Base-by-base conservation (phyloP, 2,329 filamentous ascomycete genomes). In the Fusarium chlamydosporum region DNA sequence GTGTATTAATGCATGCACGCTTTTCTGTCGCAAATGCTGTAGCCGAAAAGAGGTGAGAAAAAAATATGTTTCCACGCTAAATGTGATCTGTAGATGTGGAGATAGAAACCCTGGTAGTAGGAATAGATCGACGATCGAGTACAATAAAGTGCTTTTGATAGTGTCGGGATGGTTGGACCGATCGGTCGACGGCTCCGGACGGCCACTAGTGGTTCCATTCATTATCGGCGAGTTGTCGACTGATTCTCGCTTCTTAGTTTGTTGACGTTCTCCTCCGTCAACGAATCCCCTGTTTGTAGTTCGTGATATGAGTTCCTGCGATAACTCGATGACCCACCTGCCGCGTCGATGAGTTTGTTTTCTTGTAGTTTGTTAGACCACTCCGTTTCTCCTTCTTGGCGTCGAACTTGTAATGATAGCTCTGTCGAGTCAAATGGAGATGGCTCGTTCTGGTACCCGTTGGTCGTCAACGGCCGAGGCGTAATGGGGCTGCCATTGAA, bases 231-330 rank as follows among this genome's bases (percentile, higher is more conserved):
- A 50, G 63, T 47, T 31, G 61, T 65, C 37, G 64, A 65, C 45
- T 70, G 65, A 45, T 74, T 79, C 56, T 82, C 79, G 58, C 76
- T 77, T 58, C 80, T 79, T 43, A 87, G 70, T 63, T 78, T 84
- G 35, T 82, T 84, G 46, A 88, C 77, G 67, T 88, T 88, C 71
- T 85, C 85, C 65, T 85, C 82, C 2, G 85, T 88, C 64, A 88
- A 70, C 7, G 81, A 81, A 56, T 86, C 82, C 4, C 81, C 80
- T 9, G 71, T 58, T 12, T 77, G 73, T 27, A 72, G 61, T 38
- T 78, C 80, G 11, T 81, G 76, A 29, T 78, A 78, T 9, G 77
- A 78, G 31, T 74, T 78, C 16, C 72, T 74, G n/a, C 77, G 69
- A 43, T 76, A 76, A 27, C 67, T 74, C 7, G 76, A 68, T 26